Percentiles rank a stretch among this genome's conserved stretches.
phyloP scores from a whole-genome alignment of 306 rosid species.

The Ammopiptanthus mongolicus region DNA sequence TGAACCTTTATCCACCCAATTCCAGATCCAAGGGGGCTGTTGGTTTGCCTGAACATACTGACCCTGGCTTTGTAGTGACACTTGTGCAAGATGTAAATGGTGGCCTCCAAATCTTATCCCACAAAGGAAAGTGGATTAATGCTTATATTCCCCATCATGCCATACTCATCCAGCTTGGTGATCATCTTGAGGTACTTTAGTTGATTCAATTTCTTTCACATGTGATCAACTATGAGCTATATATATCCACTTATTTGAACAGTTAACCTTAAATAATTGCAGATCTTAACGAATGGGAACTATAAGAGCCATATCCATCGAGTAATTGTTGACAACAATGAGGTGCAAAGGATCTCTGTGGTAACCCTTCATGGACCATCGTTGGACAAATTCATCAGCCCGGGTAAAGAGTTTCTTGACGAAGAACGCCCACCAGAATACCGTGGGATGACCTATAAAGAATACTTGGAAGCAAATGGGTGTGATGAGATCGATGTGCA shows the following conservation, averaged over 20 bases:
- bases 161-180: slow-evolving; percentile 52
- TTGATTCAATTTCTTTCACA: neutral
- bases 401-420: slow-evolving; percentile 37
- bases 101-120: slow-evolving; percentile 50
- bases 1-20: slow-evolving; percentile 50
- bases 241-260: too few species aligned
- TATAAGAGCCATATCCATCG: slow-evolving; percentile 58
- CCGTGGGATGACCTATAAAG: slow-evolving; percentile 42
- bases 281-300: slow-evolving; percentile 58
- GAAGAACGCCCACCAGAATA: slow-evolving; percentile 34
- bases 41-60: slow-evolving; percentile 45
- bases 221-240: neutral
- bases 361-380: slow-evolving; percentile 60
- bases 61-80: slow-evolving; percentile 50
- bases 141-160: slow-evolving; percentile 42
- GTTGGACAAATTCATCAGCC: slow-evolving; percentile 32
- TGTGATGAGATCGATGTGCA: slow-evolving; percentile 17
- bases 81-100: slow-evolving; percentile 49
- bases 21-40: slow-evolving; percentile 21
- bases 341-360: slow-evolving; percentile 40
- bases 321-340: slow-evolving; percentile 46
- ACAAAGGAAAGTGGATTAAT: slow-evolving; percentile 43
- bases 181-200: slow-evolving; percentile 49
- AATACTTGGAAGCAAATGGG: slow-evolving; percentile 41
- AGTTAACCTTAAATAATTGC: neutral